These are phyloP conservation scores for Pontederia crassipes DNA, from an alignment of 176 grass and related monocot genomes.

Conservation along the genomic window DNA sequence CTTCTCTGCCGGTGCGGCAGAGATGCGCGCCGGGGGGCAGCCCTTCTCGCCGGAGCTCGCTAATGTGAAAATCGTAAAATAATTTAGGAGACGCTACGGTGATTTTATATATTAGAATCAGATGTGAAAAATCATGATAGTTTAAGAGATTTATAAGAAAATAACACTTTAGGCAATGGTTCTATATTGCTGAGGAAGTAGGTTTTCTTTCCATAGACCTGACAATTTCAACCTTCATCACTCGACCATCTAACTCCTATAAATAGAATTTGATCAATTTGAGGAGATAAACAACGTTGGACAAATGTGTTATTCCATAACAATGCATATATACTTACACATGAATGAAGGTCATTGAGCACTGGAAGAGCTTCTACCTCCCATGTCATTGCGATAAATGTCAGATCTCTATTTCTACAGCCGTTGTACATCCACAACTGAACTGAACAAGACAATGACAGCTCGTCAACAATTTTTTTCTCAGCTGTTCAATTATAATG, in stretches of 20 bases:
- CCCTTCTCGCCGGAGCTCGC: no score
- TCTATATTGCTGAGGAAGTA: conserved; percentile 6
- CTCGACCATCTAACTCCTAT: conserved; percentile 58
- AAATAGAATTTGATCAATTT: conserved; percentile 12
- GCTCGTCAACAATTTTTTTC: background rate
- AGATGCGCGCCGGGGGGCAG: no score
- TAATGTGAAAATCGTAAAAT: no score
- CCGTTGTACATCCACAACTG: conserved; percentile 79
- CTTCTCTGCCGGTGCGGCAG: no score
- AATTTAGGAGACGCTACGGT: no score
- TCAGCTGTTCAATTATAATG: conserved; percentile 12
- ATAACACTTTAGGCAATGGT: conserved; percentile 23
- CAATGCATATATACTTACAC: conserved; percentile 45
- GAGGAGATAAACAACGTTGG: background rate
- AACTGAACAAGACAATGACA: conserved; percentile 20
- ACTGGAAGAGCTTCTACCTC: conserved; percentile 67
- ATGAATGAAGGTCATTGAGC: conserved; percentile 41
- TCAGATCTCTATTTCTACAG: conserved; percentile 78
- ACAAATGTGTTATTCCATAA: background rate
- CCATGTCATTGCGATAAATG: conserved; percentile 80
- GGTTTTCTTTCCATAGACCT: conserved; percentile 57
- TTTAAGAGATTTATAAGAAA: no score
- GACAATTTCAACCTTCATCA: conserved; percentile 61
- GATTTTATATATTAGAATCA: background rate
- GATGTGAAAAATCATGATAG: no score